Conservation (phyloP, 73 alveolate genomes). For the Symbiodinium natans region DNA sequence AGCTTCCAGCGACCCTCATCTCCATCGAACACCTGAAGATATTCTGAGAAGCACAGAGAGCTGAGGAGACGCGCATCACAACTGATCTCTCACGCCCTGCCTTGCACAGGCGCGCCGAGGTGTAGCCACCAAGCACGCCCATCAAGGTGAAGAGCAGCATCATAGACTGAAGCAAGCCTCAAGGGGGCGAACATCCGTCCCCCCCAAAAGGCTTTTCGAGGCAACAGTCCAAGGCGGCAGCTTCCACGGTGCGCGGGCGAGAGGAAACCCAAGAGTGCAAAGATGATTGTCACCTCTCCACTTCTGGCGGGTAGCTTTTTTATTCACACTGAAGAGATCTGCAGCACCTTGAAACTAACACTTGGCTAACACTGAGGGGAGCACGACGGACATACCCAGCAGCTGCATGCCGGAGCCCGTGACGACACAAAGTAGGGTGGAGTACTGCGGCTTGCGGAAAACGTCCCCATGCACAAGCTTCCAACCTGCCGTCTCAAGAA, state of each 20-base stretch:
- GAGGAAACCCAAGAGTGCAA: slow-evolving; percentile 81
- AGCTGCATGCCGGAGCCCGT: slow-evolving; percentile 93
- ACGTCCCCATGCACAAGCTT: slow-evolving; percentile 93
- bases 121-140: slow-evolving; percentile 89
- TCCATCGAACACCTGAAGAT: slow-evolving; percentile 57
- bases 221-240: neutral
- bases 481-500: slow-evolving; percentile 83
- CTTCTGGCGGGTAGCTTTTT: neutral
- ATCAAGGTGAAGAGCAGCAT: slow-evolving; percentile 92
- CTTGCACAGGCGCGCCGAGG: slow-evolving; percentile 88
- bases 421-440: slow-evolving; percentile 24
- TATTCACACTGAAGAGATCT: neutral
- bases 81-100: neutral
- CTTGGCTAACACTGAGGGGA: neutral
- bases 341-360: too few species aligned
- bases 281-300: slow-evolving; percentile 60
- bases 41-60: too few species aligned
- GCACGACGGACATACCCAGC: slow-evolving; percentile 75
- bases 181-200: neutral
- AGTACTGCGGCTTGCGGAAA: slow-evolving; percentile 88
- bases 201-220: neutral
- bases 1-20: slow-evolving; percentile 91
- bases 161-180: slow-evolving; percentile 93
- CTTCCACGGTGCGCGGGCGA: slow-evolving; percentile 92
- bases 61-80: neutral